Conservation (phyloP, 2,329 filamentous ascomycete genomes). For the Amauroascus niger region DNA sequence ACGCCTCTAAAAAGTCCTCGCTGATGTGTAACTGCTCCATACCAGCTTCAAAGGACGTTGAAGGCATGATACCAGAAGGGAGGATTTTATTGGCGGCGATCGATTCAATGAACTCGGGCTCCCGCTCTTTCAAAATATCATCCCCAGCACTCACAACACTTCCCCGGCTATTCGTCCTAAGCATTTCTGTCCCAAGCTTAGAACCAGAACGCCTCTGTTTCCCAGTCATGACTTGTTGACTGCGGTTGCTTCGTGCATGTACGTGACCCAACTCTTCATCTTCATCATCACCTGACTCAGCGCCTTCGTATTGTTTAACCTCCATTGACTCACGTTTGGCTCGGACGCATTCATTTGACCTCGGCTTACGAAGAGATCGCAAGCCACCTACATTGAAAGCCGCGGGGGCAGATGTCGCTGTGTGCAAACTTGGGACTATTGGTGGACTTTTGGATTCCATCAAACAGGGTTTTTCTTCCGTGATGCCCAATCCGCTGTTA, state of each 20-base stretch:
- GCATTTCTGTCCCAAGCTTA: constrained; percentile 93
- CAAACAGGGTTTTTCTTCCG: constrained; percentile 41
- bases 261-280: constrained; percentile 72
- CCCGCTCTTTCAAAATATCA: constrained; percentile 24
- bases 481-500: constrained; percentile 54
- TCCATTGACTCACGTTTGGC: constrained; percentile 67
- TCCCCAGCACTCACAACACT: constrained; percentile 51
- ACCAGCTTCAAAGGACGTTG: constrained; percentile 22
- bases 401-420: constrained; percentile 56
- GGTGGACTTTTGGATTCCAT: constrained; percentile 18
- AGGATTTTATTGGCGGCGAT: constrained; percentile 15
- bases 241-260: constrained; percentile 41
- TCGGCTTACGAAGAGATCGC: constrained; percentile 49
- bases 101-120: constrained; percentile 19
- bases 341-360: constrained; percentile 63
- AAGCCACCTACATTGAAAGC: constrained; percentile 46
- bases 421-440: constrained; percentile 46
- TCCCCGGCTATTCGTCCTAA: constrained; percentile 89
- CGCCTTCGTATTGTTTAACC: constrained; percentile 60
- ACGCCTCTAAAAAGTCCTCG: constrained; percentile 26
- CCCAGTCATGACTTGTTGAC: constrained; percentile 39
- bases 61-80: not conserved
- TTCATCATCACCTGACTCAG: constrained; percentile 87
- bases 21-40: constrained; percentile 29
- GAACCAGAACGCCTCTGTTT: constrained; percentile 55